A percentile compares a stretch with the other conserved stretches of the same genome.
Evolutionary conservation across 371 early-diverging fungal genomes (phyloP).

Genomic region (Mucor racemosus): DNA sequence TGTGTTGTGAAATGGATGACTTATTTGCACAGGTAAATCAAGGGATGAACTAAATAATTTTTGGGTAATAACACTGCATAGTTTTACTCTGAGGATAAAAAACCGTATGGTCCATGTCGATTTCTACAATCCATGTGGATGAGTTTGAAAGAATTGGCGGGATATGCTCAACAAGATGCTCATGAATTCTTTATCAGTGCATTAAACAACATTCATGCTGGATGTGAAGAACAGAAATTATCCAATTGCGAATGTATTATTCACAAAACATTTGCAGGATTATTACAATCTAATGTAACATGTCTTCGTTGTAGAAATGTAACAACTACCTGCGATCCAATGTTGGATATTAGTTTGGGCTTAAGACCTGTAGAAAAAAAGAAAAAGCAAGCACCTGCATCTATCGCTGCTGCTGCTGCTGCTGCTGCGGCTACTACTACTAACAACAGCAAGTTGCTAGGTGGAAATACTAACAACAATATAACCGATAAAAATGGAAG

Average conservation of each 20-base stretch:
- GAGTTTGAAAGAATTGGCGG: constrained; percentile 83
- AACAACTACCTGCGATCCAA: constrained; percentile 83
- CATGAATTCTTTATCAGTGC: constrained; percentile 95
- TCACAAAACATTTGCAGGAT: constrained; percentile 91
- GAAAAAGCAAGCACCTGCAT: constrained; percentile 22
- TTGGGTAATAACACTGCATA: constrained; percentile 17
- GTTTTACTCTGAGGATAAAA: constrained; percentile 73
- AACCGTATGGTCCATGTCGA: constrained; percentile 82
- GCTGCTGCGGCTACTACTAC: not conserved
- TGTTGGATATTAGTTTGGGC: constrained; percentile 91
- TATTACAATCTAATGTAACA: constrained; percentile 87
- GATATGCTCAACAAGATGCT: constrained; percentile 95
- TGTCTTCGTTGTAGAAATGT: constrained; percentile 84
- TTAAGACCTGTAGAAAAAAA: constrained; percentile 60
- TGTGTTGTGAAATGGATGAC: constrained; percentile 92
- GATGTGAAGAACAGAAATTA: constrained; percentile 40
- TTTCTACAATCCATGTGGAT: constrained; percentile 92
- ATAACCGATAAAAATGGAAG: constrained; percentile 17
- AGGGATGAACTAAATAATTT: too few species aligned
- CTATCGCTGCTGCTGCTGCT: not conserved
- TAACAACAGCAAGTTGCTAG: constrained; percentile 1
- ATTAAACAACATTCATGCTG: constrained; percentile 85
- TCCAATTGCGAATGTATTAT: constrained; percentile 83
- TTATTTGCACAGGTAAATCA: constrained; percentile 68
- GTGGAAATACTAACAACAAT: not conserved